Base-by-base conservation (phyloP, 176 grass and related monocot species). In the Aegilops umbellulata region DNA sequence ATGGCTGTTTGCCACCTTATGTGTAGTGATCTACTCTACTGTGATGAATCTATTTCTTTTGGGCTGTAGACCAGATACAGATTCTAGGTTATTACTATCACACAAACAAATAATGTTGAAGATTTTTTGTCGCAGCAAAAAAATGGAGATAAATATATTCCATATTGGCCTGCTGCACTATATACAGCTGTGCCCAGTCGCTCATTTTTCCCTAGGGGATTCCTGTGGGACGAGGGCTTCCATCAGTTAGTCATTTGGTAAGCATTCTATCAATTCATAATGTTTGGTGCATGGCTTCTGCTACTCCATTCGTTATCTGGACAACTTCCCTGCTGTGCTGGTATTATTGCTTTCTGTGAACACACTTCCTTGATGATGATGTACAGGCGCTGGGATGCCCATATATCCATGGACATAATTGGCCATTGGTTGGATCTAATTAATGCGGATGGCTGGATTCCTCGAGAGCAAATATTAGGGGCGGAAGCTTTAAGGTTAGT, bases 361-460 rank as follows among this genome's bases (percentile, higher is more conserved):
- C 7, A 0, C 80, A 10, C 38, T 69, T 77, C 65, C 78, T 74
- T 57, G 46, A 14, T 17, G 79, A 26, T 80, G 38, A 85, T 89
- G 72, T 86, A 60, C 85, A 97, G 95, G 86, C 92, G 90, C 13
- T 94, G 94, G 97, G 97, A 98, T 90, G 86, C 92, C n/a, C 75
- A 98, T 89, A 95, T 98, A 79, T 95, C 88, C 47, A 92, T 95
- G 97, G 97, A 94, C 72, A 96, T 98, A 57, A 91, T 98, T 87
- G 97, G 93, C 25, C 97, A 98, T 83, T 98, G 97, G 94, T 90
- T 98, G 82, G 97, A 96, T 90, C 86, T 98, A 30, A 86, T 98
- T 80, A 98, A 98, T 89, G 65, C 85, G 68, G 97, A 98, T 92
- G 97, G 97, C 85, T 96, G 94, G 97, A 98, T 98, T 93, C 97